A percentile compares a stretch with the other conserved stretches of the same genome.
Evolutionary conservation across 805 yeast genomes (phyloP).

Genomic region (Saccharomycopsis fermentans): DNA sequence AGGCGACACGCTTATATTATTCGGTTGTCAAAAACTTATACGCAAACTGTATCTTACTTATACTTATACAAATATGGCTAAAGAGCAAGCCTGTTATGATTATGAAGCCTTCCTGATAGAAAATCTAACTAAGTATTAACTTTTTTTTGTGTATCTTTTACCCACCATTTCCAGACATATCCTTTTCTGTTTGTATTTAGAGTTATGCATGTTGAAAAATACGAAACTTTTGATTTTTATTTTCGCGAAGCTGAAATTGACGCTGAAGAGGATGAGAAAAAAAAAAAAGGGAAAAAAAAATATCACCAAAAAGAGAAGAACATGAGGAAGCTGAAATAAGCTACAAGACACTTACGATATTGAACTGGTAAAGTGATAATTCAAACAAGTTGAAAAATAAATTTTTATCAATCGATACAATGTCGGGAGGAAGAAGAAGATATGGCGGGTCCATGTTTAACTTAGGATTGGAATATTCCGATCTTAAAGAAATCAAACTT

Average conservation of each 20-base stretch:
- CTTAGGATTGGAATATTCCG: conserved; percentile 15
- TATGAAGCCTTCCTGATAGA: too few species aligned
- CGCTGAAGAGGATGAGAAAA: background rate
- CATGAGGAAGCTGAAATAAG: background rate
- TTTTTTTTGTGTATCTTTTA: too few species aligned
- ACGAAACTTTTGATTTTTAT: background rate
- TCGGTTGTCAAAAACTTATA: too few species aligned
- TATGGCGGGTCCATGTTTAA: conserved; percentile 14
- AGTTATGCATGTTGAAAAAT: background rate
- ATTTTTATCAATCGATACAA: background rate
- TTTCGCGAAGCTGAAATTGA: background rate
- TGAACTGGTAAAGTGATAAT: too few species aligned
- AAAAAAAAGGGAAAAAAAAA: background rate
- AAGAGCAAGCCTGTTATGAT: too few species aligned
- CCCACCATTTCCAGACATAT: too few species aligned
- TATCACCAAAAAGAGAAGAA: background rate
- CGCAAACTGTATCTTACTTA: too few species aligned
- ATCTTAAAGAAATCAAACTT: conserved; percentile 14
- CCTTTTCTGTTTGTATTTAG: background rate
- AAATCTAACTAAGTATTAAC: too few species aligned
- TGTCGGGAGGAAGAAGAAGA: conserved; percentile 16
- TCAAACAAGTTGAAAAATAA: background rate
- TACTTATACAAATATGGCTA: too few species aligned
- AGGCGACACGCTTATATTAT: too few species aligned
- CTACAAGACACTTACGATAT: too few species aligned